These are phyloP conservation scores for Paracamarosporium sp. DNA, from an alignment of 2,329 filamentous ascomycete genomes.

Conservation along the genomic window DNA sequence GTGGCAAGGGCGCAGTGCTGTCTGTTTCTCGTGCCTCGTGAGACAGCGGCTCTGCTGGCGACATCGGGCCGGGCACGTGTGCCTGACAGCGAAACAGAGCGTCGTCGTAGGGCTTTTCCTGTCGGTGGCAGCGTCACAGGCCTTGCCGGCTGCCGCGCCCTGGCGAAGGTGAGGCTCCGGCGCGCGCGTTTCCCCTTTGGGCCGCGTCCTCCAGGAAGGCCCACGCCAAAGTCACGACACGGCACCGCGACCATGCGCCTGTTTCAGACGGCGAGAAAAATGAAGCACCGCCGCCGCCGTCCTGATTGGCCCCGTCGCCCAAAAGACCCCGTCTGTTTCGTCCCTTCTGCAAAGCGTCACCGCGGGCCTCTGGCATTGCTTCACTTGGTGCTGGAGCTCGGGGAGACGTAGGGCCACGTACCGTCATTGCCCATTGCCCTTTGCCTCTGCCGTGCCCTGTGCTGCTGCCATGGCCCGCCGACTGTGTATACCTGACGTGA, in stretches of 20 bases:
- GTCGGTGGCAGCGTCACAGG: no score
- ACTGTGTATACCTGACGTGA: constrained; percentile 10
- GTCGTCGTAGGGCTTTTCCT: no score
- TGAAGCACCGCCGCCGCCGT: constrained; percentile 28
- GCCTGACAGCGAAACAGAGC: constrained; percentile 27
- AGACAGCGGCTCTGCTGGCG: constrained; percentile 29
- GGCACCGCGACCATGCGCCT: constrained; percentile 26
- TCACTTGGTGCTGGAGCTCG: constrained; percentile 40
- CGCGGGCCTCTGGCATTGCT: constrained; percentile 36
- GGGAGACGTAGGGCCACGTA: constrained; percentile 40
- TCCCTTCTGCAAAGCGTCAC: constrained; percentile 37
- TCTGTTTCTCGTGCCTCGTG: no score
- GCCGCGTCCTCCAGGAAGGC: constrained; percentile 17
- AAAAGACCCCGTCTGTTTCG: constrained; percentile 31
- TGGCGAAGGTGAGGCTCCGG: constrained; percentile 14
- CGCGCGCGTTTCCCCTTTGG: constrained; percentile 13
- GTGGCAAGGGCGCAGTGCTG: constrained; percentile 13
- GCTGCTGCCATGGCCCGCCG: constrained; percentile 29
- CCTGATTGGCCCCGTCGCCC: constrained; percentile 35
- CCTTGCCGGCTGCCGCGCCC: no score
- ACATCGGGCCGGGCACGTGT: constrained; percentile 17
- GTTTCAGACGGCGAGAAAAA: constrained; percentile 37
- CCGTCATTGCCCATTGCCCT: constrained; percentile 35
- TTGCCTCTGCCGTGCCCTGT: constrained; percentile 38
- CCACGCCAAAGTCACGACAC: constrained; percentile 22